Evolutionary conservation across 768 basidiomycete genomes (phyloP), one percentile per base, ranked within the genome.

Genomic region (Suillus spraguei): DNA sequence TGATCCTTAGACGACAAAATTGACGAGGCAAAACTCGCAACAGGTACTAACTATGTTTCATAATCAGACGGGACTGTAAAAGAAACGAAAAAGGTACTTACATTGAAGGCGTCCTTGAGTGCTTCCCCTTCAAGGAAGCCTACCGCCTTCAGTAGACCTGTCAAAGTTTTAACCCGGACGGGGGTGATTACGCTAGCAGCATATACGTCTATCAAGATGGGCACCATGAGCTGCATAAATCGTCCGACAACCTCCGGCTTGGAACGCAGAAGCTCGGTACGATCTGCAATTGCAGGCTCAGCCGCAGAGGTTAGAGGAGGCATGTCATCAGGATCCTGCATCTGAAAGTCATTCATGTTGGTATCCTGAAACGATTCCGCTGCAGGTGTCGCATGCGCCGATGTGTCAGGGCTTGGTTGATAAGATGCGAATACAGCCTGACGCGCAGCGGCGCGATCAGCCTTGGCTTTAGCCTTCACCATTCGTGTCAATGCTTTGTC

Each of bases 131-230:
- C 90, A 53, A 94, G 80, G 75, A 95, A 99, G 65, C 93, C 91
- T 62, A 97, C 87, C 3, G 97, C 95, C 74, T 98, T 97, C 66
- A 97, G 77, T 58, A 99, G 70, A 1, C 91, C 94, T 0, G 89
- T 91, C 65, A 99, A 80, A 0, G 95, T 94, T 79, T 97, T 96
- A 49, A 91, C 86, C 64, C 97, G 85, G 13, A 99, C 88, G 3
- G 92, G 87, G 0, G 89, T 86, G 56, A 90, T 88, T 33, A 99
- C 96, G 73, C 94, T 97, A 36, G 97, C 97, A n/a, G 96, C 92
- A 76, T 98, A 99, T n/a, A 99, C 96, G 69, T 99, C 97, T 63
- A 99, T 89, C 61, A 99, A 84, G 61, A 97, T 94, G 1, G 97
- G 97, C 0, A 98, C 89, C 69, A 95, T 87, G 39, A 97, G 80